Evolutionary conservation across 2,329 filamentous ascomycete genomes (phyloP).

Genomic region (Talaromyces sp.): DNA sequence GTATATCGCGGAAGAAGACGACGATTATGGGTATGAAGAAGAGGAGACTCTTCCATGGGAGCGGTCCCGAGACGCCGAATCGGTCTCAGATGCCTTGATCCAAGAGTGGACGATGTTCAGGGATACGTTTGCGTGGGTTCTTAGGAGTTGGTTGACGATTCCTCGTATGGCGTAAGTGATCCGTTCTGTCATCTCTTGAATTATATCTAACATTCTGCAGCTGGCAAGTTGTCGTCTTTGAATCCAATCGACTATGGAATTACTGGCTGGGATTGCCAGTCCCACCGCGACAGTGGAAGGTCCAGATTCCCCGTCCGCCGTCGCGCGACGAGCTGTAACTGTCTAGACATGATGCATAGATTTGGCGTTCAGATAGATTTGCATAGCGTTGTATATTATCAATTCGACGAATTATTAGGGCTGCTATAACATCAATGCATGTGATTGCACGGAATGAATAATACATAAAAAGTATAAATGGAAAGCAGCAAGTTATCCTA

Average conservation of each 20-base stretch:
- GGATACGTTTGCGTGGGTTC: constrained; percentile 62
- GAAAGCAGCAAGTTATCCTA: too few species aligned
- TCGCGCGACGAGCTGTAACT: constrained; percentile 18
- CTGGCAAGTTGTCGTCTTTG: constrained; percentile 52
- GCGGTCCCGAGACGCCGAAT: constrained; percentile 37
- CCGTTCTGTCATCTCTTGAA: neutral
- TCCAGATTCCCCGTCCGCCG: constrained; percentile 42
- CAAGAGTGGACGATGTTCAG: constrained; percentile 64
- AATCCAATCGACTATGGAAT: constrained; percentile 55
- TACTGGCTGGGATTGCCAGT: constrained; percentile 64
- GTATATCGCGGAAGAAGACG: constrained; percentile 41
- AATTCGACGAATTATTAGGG: neutral
- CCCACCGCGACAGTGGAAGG: constrained; percentile 55
- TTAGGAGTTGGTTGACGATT: constrained; percentile 66
- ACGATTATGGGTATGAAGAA: constrained; percentile 43
- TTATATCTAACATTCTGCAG: constrained; percentile 30
- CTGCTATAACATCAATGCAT: neutral
- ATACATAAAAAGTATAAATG: neutral
- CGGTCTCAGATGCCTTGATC: constrained; percentile 57
- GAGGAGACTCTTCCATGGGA: constrained; percentile 33
- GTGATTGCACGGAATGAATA: neutral
- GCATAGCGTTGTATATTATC: constrained; percentile 14
- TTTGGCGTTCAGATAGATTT: constrained; percentile 10
- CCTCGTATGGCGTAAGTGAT: constrained; percentile 67
- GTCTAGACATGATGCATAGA: constrained; percentile 12